phyloP scores from a whole-genome alignment of 2,329 filamentous ascomycete species.

The Hypoxylon sp. region DNA sequence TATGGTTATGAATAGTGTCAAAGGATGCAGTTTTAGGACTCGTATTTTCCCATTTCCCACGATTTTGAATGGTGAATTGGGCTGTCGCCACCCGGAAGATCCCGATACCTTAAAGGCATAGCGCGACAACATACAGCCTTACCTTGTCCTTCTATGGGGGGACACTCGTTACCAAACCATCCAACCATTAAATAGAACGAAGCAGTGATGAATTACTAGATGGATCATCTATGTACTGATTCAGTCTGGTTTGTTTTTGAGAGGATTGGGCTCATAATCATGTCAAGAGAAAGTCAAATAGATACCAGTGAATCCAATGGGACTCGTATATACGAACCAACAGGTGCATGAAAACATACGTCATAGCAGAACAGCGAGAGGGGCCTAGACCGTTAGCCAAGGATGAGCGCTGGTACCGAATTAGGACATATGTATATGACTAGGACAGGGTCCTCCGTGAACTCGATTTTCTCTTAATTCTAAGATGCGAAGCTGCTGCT shows the following conservation, averaged over 20 bases:
- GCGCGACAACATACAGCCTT: neutral
- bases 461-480: slow-evolving; percentile 4
- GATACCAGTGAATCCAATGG: neutral
- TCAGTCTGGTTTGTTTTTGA: too few species aligned
- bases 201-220: neutral
- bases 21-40: neutral
- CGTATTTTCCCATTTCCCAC: neutral
- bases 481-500: slow-evolving; percentile 1
- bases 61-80: slow-evolving; percentile 2
- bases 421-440: neutral
- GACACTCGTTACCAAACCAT: neutral
- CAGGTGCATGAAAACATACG: neutral
- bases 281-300: neutral
- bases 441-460: neutral
- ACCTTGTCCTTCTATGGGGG: neutral
- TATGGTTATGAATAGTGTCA: slow-evolving; percentile 9
- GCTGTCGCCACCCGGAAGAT: slow-evolving; percentile 14
- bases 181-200: neutral
- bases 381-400: neutral
- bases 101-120: neutral
- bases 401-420: neutral
- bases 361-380: neutral
- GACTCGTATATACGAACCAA: neutral
- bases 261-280: too few species aligned
- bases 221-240: too few species aligned